Percentiles rank a stretch among this genome's conserved stretches.
phyloP scores from a whole-genome alignment of 2,329 filamentous ascomycete genomes.

The Aspergillus sp. region DNA sequence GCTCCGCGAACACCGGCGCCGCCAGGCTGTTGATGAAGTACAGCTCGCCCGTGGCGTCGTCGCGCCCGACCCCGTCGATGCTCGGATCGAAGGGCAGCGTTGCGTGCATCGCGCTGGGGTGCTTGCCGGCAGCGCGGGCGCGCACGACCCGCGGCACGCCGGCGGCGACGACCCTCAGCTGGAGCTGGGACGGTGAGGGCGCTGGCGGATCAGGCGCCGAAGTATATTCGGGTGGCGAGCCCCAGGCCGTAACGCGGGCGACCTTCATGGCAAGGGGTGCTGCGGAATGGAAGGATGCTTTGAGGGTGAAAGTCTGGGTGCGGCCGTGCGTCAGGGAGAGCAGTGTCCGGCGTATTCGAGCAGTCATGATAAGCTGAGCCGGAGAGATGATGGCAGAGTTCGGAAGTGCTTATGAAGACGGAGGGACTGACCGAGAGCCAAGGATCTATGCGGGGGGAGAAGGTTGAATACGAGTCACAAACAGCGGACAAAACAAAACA shows the following conservation, averaged over 20 bases:
- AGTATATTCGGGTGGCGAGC: background rate
- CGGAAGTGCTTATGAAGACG: too few relatives aligned
- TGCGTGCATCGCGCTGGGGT: background rate
- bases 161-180: background rate
- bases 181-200: background rate
- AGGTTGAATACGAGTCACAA: too few relatives aligned
- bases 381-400: too few relatives aligned
- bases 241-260: background rate
- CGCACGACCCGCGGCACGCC: background rate
- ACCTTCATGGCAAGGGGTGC: background rate
- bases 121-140: background rate
- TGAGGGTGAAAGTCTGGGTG: too few relatives aligned
- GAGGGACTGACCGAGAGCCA: too few relatives aligned
- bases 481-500: too few relatives aligned
- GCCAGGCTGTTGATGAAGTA: conserved; percentile 2
- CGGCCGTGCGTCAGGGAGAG: too few relatives aligned
- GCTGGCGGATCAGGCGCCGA: background rate
- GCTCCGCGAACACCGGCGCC: background rate
- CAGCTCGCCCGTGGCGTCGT: background rate
- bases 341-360: too few relatives aligned
- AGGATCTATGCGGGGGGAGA: too few relatives aligned
- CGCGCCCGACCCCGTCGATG: background rate
- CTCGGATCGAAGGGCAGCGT: background rate
- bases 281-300: too few relatives aligned
- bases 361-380: too few relatives aligned